Evolutionary conservation across 169 alveolate genomes (phyloP).

Genomic region (Plasmodium malariae): DNA sequence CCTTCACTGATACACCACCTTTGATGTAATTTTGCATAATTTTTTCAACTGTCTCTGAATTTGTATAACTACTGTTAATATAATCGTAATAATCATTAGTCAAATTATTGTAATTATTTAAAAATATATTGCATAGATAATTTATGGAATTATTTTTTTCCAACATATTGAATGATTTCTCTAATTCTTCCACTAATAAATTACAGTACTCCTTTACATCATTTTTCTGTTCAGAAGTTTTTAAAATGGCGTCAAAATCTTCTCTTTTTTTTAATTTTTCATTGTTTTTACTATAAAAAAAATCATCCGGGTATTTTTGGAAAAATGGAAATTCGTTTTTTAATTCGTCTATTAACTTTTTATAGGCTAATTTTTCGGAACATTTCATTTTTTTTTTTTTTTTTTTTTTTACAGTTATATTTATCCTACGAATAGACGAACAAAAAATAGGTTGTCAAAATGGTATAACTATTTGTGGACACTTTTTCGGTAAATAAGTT

Average conservation of each 20-base stretch:
- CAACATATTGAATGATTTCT: conserved; percentile 17
- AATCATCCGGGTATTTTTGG: conserved; percentile 34
- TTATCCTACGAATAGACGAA: no score
- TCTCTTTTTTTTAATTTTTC: conserved; percentile 6
- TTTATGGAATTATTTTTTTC: conserved; percentile 38
- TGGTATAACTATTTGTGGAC: no score
- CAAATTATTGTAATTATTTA: conserved; percentile 14
- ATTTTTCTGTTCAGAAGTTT: conserved; percentile 10
- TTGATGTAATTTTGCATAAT: conserved; percentile 10
- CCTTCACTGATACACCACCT: background rate
- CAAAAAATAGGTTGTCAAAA: no score
- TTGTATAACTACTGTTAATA: conserved; percentile 33
- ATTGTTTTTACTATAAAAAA: conserved; percentile 40
- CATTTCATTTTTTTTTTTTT: conserved; percentile 43
- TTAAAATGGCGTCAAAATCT: background rate
- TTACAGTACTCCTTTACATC: conserved; percentile 16
- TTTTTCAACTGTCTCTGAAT: background rate
- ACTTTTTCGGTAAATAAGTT: no score
- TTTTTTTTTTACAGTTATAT: no score
- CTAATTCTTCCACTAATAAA: conserved; percentile 49
- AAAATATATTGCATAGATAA: conserved; percentile 48
- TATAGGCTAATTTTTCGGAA: conserved; percentile 32
- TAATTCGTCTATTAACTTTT: conserved; percentile 37
- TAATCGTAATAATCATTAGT: conserved; percentile 61
- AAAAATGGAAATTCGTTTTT: conserved; percentile 62